phyloP scores from a whole-genome alignment of 495 filamentous ascomycete species.

The Hypoxylon perforatum region DNA sequence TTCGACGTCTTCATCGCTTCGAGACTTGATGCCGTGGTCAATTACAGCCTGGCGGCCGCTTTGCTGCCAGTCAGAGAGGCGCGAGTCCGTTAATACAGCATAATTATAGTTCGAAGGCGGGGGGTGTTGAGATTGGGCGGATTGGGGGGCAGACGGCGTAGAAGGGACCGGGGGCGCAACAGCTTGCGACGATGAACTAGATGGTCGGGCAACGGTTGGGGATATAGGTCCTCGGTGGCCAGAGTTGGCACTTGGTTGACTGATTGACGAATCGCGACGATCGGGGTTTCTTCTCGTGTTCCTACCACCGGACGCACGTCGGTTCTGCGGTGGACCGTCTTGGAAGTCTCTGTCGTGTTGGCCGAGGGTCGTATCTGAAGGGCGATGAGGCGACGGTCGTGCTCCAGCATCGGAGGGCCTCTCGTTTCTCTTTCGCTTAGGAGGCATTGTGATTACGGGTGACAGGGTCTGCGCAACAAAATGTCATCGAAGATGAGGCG shows the following conservation, averaged over 20 bases:
- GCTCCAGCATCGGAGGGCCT: constrained; percentile 54
- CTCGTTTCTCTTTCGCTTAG: constrained; percentile 66
- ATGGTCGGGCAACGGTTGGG: constrained; percentile 53
- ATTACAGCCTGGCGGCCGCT: constrained; percentile 63
- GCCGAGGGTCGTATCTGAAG: constrained; percentile 57
- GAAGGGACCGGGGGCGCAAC: constrained; percentile 41
- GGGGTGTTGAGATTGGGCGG: constrained; percentile 35
- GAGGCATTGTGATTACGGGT: constrained; percentile 54
- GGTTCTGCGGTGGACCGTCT: constrained; percentile 47
- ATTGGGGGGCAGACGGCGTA: constrained; percentile 37
- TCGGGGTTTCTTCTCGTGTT: constrained; percentile 51
- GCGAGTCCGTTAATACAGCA: constrained; percentile 59
- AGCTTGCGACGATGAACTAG: constrained; percentile 56
- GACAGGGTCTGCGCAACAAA: constrained; percentile 26
- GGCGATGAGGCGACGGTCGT: constrained; percentile 64
- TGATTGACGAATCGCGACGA: constrained; percentile 57
- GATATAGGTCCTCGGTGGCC: constrained; percentile 49
- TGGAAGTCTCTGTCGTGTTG: constrained; percentile 62
- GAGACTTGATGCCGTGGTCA: constrained; percentile 64
- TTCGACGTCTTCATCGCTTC: constrained; percentile 71
- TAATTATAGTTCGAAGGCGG: constrained; percentile 58
- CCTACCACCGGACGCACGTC: constrained; percentile 51
- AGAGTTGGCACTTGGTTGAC: constrained; percentile 20
- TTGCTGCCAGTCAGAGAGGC: constrained; percentile 57
- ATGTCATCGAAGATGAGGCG: constrained; percentile 39